Evolutionary conservation across 108 stramenopile genomes (phyloP).

Genomic region (Fistulifera solaris): DNA sequence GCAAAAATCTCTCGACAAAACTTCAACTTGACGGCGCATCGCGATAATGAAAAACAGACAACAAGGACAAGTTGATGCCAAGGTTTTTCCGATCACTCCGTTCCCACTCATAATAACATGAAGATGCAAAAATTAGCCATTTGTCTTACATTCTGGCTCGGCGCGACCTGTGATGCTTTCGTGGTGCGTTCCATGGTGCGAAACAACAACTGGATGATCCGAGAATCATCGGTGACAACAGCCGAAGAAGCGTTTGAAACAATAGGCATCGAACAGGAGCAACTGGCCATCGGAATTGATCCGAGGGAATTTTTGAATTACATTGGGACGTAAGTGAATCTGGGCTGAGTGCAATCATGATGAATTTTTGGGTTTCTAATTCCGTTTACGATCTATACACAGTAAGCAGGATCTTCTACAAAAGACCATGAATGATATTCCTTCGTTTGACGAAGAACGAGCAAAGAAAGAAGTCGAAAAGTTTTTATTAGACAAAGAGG

Average conservation of each 20-base stretch:
- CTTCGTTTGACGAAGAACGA: constrained; percentile 24
- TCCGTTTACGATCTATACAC: no score
- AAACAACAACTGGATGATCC: no score
- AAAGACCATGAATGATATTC: constrained; percentile 57
- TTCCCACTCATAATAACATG: no score
- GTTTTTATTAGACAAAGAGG: constrained; percentile 75
- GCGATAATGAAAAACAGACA: no score
- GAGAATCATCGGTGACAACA: background rate
- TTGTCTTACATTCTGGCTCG: background rate
- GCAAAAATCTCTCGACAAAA: no score
- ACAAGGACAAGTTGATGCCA: no score
- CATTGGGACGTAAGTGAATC: constrained; percentile 66
- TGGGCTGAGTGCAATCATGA: background rate
- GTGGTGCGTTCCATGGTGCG: background rate
- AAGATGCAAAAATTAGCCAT: background rate
- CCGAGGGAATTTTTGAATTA: constrained; percentile 56
- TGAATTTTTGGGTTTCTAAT: background rate
- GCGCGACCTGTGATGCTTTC: background rate
- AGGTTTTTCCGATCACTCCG: no score
- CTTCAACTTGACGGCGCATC: no score
- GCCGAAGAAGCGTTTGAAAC: constrained; percentile 11
- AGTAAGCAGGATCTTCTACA: constrained; percentile 56
- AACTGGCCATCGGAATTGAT: constrained; percentile 66
- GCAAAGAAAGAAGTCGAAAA: constrained; percentile 50
- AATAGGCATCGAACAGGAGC: constrained; percentile 41